Percentiles rank a stretch among this genome's conserved stretches.
phyloP scores from a whole-genome alignment of 2,329 filamentous ascomycete genomes.

The Colletotrichum lini region DNA sequence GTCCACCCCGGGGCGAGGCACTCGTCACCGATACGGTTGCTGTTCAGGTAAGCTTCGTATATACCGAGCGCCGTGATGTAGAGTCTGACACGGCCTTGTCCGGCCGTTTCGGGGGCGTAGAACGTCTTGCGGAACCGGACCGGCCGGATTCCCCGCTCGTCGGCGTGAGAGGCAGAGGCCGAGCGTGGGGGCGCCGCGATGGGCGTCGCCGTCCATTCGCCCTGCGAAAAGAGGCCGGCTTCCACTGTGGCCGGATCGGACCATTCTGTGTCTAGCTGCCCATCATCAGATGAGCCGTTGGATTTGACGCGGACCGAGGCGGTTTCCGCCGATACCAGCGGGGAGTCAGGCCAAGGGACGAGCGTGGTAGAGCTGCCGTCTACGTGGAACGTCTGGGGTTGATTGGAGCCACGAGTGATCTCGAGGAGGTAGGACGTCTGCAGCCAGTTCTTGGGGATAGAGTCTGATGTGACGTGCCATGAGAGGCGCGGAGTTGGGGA shows the following conservation, averaged over 20 bases:
- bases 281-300: constrained; percentile 39
- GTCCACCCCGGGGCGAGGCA: constrained; percentile 61
- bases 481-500: constrained; percentile 41
- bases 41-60: constrained; percentile 57
- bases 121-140: constrained; percentile 37
- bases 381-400: constrained; percentile 14
- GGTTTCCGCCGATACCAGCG: constrained; percentile 48
- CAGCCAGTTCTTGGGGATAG: constrained; percentile 30
- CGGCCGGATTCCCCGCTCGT: constrained; percentile 27
- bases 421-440: constrained; percentile 44
- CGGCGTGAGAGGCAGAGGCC: not conserved
- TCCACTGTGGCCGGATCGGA: constrained; percentile 28
- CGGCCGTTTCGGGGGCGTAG: not conserved
- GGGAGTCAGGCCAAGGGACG: constrained; percentile 39
- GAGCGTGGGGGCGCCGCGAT: constrained; percentile 19
- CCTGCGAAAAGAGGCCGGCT: constrained; percentile 12
- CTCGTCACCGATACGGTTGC: constrained; percentile 48
- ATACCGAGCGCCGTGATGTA: constrained; percentile 56
- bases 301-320: constrained; percentile 49
- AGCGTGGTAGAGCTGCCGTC: constrained; percentile 32
- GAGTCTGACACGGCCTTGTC: constrained; percentile 45
- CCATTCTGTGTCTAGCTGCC: constrained; percentile 16
- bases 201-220: constrained; percentile 30
- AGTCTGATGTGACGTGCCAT: constrained; percentile 26
- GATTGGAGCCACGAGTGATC: constrained; percentile 18